These are phyloP conservation scores for Aspergillus fumigatiaffinis DNA, from an alignment of 2,329 filamentous ascomycete genomes.

Conservation along the genomic window DNA sequence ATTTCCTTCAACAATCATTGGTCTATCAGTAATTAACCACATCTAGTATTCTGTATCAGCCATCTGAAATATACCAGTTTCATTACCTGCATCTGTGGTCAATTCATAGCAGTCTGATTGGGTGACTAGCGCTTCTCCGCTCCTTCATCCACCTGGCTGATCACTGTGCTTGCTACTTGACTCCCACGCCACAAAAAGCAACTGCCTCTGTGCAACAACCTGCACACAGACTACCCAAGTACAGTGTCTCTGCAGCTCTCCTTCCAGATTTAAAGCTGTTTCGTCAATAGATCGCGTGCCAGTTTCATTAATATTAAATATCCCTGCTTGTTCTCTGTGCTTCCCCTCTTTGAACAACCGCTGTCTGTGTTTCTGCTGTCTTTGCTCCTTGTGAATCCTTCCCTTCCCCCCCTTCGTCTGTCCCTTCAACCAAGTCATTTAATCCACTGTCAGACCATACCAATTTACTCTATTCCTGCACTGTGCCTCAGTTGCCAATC, in stretches of 20 bases:
- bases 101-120: not conserved
- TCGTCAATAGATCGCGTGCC: not conserved
- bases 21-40: slow-evolving; percentile 8
- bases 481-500: not conserved
- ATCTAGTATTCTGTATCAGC: not conserved
- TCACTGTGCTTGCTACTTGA: not conserved
- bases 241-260: not conserved
- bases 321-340: not conserved
- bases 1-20: slow-evolving; percentile 9
- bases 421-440: not conserved
- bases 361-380: slow-evolving; percentile 3
- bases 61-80: not conserved
- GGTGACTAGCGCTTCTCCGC: not conserved
- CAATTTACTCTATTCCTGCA: slow-evolving; percentile 1
- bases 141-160: not conserved
- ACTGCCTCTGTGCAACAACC: not conserved
- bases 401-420: slow-evolving; percentile 2
- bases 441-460: not conserved
- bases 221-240: not conserved
- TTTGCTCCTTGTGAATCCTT: slow-evolving; percentile 8
- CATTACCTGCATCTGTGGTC: not conserved
- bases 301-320: not conserved
- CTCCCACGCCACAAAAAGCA: not conserved
- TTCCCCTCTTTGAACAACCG: not conserved
- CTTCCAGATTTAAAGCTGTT: not conserved